Evolutionary conservation across 306 rosid species (phyloP).

Genomic region (Gastrolobium villosum): DNA sequence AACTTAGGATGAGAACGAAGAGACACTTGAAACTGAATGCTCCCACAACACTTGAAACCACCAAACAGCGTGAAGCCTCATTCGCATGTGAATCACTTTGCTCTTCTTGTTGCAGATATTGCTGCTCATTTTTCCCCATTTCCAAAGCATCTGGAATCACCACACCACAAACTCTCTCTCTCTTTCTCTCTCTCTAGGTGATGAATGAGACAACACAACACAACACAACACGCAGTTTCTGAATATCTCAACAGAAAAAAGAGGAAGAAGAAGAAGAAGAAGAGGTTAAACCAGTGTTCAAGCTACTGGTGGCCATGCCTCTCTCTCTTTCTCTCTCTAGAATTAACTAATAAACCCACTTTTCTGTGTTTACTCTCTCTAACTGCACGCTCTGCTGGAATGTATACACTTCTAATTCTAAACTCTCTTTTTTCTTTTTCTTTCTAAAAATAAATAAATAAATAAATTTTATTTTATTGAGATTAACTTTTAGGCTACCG

Average conservation of each 20-base stretch:
- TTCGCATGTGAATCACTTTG: slow-evolving; percentile 11
- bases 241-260: slow-evolving; percentile 1
- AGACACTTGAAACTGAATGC: slow-evolving; percentile 78
- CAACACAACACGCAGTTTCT: background rate
- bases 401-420: background rate
- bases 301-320: slow-evolving; percentile 8
- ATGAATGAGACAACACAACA: background rate
- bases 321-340: slow-evolving; percentile 34
- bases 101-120: slow-evolving; percentile 40
- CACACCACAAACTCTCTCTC: slow-evolving; percentile 6
- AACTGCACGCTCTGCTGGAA: slow-evolving; percentile 6
- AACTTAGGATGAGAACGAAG: slow-evolving; percentile 65
- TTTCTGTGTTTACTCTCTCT: slow-evolving; percentile 27
- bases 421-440: background rate
- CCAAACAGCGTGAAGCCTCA: slow-evolving; percentile 50
- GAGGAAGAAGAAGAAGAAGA: background rate
- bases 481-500: slow-evolving; percentile 66
- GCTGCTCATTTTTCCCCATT: slow-evolving; percentile 58
- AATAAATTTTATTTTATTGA: background rate
- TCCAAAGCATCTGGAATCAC: slow-evolving; percentile 59
- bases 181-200: slow-evolving; percentile 27
- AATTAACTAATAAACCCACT: slow-evolving; percentile 39
- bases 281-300: slow-evolving; percentile 52
- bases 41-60: slow-evolving; percentile 44
- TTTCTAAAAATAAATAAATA: too few species aligned